Evolutionary conservation across 2,329 filamentous ascomycete genomes (phyloP).

Genomic region (Pseudopithomyces chartarum): DNA sequence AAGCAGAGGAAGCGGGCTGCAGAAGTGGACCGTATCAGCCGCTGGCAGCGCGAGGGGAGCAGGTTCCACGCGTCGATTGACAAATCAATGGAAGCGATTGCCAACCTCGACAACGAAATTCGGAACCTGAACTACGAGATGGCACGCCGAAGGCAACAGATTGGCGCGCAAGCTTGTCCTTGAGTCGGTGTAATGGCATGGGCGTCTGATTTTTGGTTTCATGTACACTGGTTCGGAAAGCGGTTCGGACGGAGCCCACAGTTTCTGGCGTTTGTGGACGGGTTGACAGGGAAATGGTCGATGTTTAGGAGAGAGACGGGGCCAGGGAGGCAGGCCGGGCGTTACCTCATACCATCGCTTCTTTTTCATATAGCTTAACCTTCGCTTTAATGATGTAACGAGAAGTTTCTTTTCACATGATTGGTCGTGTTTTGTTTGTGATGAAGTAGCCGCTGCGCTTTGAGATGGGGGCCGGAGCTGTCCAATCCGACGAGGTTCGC

Average conservation of each 20-base stretch:
- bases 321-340: slow-evolving; percentile 34
- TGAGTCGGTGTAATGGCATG: slow-evolving; percentile 21
- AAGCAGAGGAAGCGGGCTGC: slow-evolving; percentile 77
- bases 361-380: slow-evolving; percentile 33
- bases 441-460: slow-evolving; percentile 46
- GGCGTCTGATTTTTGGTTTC: slow-evolving; percentile 42
- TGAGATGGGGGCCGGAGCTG: slow-evolving; percentile 42
- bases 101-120: slow-evolving; percentile 73
- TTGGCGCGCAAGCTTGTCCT: slow-evolving; percentile 45
- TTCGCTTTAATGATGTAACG: slow-evolving; percentile 41
- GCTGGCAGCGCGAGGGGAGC: slow-evolving; percentile 75
- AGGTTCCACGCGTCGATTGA: slow-evolving; percentile 65
- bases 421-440: slow-evolving; percentile 35
- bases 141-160: slow-evolving; percentile 38
- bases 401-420: slow-evolving; percentile 31
- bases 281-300: slow-evolving; percentile 36
- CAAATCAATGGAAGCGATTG: slow-evolving; percentile 74
- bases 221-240: slow-evolving; percentile 38
- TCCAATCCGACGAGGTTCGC: slow-evolving; percentile 47
- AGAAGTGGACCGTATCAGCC: slow-evolving; percentile 73
- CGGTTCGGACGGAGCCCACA: slow-evolving; percentile 37
- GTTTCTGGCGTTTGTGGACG: slow-evolving; percentile 33
- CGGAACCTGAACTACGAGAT: slow-evolving; percentile 64
- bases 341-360: slow-evolving; percentile 45
- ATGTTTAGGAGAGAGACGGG: slow-evolving; percentile 33